phyloP scores from a whole-genome alignment of 495 filamentous ascomycete genomes.

The Penicillium simplicissimum region DNA sequence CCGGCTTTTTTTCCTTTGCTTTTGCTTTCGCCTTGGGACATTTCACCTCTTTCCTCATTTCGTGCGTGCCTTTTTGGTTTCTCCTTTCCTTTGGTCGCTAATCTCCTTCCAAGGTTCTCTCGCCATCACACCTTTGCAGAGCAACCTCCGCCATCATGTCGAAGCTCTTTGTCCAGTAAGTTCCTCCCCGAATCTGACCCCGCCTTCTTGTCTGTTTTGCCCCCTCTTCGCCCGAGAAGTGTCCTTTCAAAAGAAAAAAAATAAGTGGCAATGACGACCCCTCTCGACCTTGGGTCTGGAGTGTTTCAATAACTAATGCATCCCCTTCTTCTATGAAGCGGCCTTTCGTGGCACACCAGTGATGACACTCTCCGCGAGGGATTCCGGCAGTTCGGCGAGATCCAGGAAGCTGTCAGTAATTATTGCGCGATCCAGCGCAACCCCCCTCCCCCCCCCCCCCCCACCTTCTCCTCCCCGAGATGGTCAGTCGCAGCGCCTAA shows the following conservation, averaged over 20 bases:
- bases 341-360: conserved; percentile 97
- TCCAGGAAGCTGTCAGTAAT: conserved; percentile 87
- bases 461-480: conserved; percentile 6
- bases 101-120: not conserved
- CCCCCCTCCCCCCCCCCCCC: too few relatives aligned
- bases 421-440: not conserved
- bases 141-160: conserved; percentile 23
- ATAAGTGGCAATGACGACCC: not conserved
- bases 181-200: conserved; percentile 1
- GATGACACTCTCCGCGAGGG: conserved; percentile 77
- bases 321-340: conserved; percentile 50
- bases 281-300: not conserved
- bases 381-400: conserved; percentile 83
- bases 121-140: conserved; percentile 1
- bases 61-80: not conserved
- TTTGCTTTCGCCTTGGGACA: not conserved
- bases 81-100: not conserved
- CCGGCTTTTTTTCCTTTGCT: not conserved
- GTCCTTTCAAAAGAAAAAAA: not conserved
- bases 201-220: conserved; percentile 10
- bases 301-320: conserved; percentile 13
- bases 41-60: not conserved
- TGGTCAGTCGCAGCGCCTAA: conserved; percentile 3
- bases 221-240: not conserved
- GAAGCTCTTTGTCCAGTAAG: conserved; percentile 35